Evolutionary conservation across 768 basidiomycete genomes (phyloP), one percentile per base, ranked within the genome.

Genomic region (Leccinum arenicola): DNA sequence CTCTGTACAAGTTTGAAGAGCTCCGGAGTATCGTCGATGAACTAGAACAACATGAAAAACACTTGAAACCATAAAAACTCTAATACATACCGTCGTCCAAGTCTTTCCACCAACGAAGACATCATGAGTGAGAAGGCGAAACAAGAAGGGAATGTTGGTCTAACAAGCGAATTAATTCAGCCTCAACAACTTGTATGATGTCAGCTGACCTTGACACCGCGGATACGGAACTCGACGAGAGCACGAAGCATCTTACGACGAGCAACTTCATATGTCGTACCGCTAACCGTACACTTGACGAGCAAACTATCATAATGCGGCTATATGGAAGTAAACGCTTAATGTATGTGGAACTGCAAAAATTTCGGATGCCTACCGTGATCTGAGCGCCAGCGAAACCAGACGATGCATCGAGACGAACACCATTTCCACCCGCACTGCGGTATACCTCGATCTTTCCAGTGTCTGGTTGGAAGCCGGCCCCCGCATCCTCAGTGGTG

Each of bases 371-470:
- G 64, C 84, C 59, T 70, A 93, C 93, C 33, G 97, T 99, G 72
- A 99, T 98, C 76, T 98, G 97, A 27, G 97, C 97, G 33, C 97
- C 97, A 55, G 97, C 97, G 66, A 98, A 99, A 64, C 97, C 97
- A 60, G 95, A 97, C 73, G 88, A 91, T 19, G 97, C 92, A 71
- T 99, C 97, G 33, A 99, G 80, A 71, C 97, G 91, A 45, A 99
- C 94, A 69, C 97, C 97, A 71, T 98, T 98, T 56, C 97, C 97
- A 75, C 97, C 97, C 43, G 97, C 96, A 71, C 92, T 94, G 61
- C 97, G 89, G 78, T 99, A 99, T 23, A 99, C 97, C 69, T 98
- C 97, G 63, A 99, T 98, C 76, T 99, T 99, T 64, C 97, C 97
- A 4, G 93, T 98, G 74, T 99, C 97, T 23, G 97, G 97, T 74